Base-by-base conservation (phyloP, 441 rosid species). In the Populus tomentosa region DNA sequence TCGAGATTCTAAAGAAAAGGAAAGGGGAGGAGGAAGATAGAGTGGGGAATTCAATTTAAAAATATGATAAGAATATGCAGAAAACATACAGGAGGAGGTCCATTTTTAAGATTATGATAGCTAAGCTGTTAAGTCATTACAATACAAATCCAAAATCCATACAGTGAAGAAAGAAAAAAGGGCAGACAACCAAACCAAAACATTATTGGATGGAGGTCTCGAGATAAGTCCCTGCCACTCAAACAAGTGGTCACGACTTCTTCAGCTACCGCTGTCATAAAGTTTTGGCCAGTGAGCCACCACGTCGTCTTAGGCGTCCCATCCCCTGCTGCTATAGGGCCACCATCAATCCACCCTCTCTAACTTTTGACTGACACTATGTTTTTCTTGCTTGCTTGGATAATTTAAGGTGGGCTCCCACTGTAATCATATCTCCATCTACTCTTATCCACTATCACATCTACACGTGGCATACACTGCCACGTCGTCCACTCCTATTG, bases 181-280 rank as follows among this genome's bases (percentile, higher is more conserved):
- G 13, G 36, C 2, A 38, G 10, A 26, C 28, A 26, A 24, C 20
- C n/a, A 18, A 33, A 21, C 23, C 16, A 53, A 13, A 9, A 0
- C 30, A 61, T 73, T 35, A 65, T 50, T 30, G 78, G 4, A 67
- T 3, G n/a, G 7, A 10, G 13, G 38, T 4, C 30, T 0, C 40
- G 13, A 7, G 40, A 10, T 0, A 28, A 8, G 46, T 42, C 75
- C 46, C 75, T 3, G 61, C 76, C 77, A 80, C 69, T 56, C 78
- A 70, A 84, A 80, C 76, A 61, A 74, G 85, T 74, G 89, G 89
- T 73, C 28, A 71, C 63, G 71, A 71, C 32, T 65, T 36, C 62
- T 78, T 77, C 84, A 72, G 26, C 68, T 1, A 21, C 4, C 16
- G 21, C 4, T n/a, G 20, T 42, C 74, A 3, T 14, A 66, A 82